Evolutionary conservation across 2,329 filamentous ascomycete genomes (phyloP), one percentile per base, ranked within the genome.

Genomic region (Plenodomus lindquistii): DNA sequence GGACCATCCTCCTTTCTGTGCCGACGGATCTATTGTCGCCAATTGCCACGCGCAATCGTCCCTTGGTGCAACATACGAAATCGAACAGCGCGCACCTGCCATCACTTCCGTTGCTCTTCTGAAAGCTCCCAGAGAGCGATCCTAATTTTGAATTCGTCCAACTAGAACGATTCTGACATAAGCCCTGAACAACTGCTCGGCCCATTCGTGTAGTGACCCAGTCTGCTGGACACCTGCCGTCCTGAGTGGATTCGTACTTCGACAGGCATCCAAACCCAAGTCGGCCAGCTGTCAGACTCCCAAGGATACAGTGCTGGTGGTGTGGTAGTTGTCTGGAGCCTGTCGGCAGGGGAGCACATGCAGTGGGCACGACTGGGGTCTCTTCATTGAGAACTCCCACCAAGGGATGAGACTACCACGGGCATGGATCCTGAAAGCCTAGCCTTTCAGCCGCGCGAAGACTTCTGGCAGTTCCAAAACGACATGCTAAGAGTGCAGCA

Each of bases 381-480:
- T 63, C 58, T 59, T 51, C 42, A 48, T 49, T 54, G 55, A 55
- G 55, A 44, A 54, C 54, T 41, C 47, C 45, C 46, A 50, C 22
- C 56, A 56, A 65, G 67, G 68, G 54, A 71, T 72, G 68, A 60
- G 50, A 62, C 49, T 35, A 38, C 57, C 44, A 58, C 48, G 52
- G 70, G 59, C 55, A 86, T 86, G 84, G 83, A 86, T 78, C 80
- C 82, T 58, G 82, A 85, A 74, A 84, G 73, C 61, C 71, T 79
- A 69, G 77, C 79, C 51, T 84, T 85, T 72, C 83, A 82, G 57
- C 84, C 84, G 57, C 81, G 79, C 70, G 81, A 83, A 75, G 84
- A 86, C 69, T 75, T 84, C 63, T 87, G 84, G 84, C 81, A 82
- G 56, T 73, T 86, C 52, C 81, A 85, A 59, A 79, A 80, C 68